Evolutionary conservation across 805 yeast species (phyloP), one percentile per base, ranked within the genome.

Genomic region (Candida vaughaniae): DNA sequence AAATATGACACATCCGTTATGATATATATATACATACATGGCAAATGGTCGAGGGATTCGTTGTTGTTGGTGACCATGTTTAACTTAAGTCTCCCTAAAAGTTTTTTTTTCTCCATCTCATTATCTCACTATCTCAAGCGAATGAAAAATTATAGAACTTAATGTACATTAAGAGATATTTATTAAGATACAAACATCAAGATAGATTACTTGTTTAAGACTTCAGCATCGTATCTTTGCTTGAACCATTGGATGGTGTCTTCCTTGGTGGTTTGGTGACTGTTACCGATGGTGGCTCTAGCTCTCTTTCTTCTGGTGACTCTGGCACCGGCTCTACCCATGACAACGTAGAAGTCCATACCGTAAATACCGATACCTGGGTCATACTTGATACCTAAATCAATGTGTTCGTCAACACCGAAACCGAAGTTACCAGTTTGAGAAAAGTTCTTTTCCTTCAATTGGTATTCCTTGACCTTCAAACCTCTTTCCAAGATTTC

Each of bases 361-460:
- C 99, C 99, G 93, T 91, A 93, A 72, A 93, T 93, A 73, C 98
- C 98, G 66, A 93, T 93, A 68, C 86, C 81, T 75, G 99, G 99
- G 76, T 93, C 99, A 80, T 93, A 93, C 82, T 93, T 93, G 85
- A 93, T 93, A 82, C 99, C 99, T 73, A 93, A 84, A 75, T 93
- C 99, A 65, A 93, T 93, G 83, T 93, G 99, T 82, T 93, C 99
- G 61, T 86, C 85, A 71, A 93, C 83, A 85, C 99, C 99, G 84
- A 93, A 93, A 81, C 99, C 99, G 66, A 93, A 93, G 96, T 93
- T 93, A 79, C 99, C 99, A 66, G 98, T 91, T 63, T 80, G 88
- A 64, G 96, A 87, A 82, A 93, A 93, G 95, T 93, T 93, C 74
- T 75, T 87, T 69, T 74, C 75, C 70, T 77, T 81, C 71, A 93